Evolutionary conservation across 2,329 filamentous ascomycete species (phyloP).

Genomic region (Aspergillus sp.): DNA sequence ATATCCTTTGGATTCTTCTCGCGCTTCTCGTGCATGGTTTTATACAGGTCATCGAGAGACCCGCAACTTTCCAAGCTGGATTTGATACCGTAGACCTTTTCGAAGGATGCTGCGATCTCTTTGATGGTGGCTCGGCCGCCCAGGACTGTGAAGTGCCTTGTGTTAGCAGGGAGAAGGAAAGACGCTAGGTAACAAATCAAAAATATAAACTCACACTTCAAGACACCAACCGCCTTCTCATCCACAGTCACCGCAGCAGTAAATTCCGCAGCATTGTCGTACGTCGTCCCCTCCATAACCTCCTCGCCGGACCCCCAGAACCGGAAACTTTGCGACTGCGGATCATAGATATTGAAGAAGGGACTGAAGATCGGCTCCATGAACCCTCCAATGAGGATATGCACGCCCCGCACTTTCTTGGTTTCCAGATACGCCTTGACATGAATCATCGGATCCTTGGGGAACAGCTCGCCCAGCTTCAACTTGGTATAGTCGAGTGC

Average conservation of each 20-base stretch:
- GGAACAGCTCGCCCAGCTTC: constrained; percentile 34
- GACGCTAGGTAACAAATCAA: too few relatives aligned
- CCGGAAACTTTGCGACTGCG: neutral
- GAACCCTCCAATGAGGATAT: constrained; percentile 42
- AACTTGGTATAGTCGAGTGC: constrained; percentile 43
- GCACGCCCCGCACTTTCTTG: constrained; percentile 42
- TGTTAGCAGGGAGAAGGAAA: too few relatives aligned
- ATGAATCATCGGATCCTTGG: constrained; percentile 44
- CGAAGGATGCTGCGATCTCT: neutral
- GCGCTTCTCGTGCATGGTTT: neutral
- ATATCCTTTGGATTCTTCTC: neutral
- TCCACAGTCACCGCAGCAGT: neutral
- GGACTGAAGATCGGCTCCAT: constrained; percentile 20
- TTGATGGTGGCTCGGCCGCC: neutral
- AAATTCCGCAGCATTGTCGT: neutral
- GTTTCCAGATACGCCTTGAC: constrained; percentile 40
- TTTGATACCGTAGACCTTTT: neutral
- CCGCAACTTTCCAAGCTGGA: neutral
- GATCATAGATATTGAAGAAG: neutral
- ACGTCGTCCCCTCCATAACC: neutral
- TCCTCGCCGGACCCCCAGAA: neutral
- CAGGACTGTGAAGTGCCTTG: neutral
- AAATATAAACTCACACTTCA: too few relatives aligned
- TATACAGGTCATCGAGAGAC: neutral
- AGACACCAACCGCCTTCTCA: too few relatives aligned